Base-by-base conservation (phyloP, 129 eudicot genomes). In the Deinandra increscens region DNA sequence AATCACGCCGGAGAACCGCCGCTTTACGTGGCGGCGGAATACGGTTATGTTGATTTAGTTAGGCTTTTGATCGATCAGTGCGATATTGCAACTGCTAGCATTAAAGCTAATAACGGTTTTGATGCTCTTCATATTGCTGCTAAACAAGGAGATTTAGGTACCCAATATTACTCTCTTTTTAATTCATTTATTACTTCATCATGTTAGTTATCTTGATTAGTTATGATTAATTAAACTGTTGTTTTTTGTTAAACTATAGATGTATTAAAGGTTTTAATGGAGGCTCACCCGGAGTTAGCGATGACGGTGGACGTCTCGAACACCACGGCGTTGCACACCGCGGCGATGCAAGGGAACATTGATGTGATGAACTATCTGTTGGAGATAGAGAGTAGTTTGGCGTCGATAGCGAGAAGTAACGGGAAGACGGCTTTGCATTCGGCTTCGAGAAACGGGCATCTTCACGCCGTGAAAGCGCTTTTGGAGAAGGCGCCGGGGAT, bases 81-180 rank as follows among this genome's bases (percentile, higher is more conserved):
- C 75, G 99, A 94, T 73, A 73, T 91, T 36, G 80, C 70, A 15
- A 70, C 86, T 7, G 99, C 96, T 37, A 89, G 93, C 51, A 90
- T 94, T 70, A 90, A 87, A 58, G 97, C 97, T 3, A 87, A 78
- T 49, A 94, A 87, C 51, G 99, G 99, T 10, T 94, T 84, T 65
- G 99, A 94, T 81, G 96, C 99, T 5, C 85, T 94, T 66, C 99
- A 89, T 48, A 87, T 94, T 80, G 99, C 99, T 80, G 97, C 99
- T 55, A 94, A 94, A 75, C 97, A 87, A 83, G 99, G 99, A 55
- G 92, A 93, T 80, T 80, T 93, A 44, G 98, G 98, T 92, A 81
- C 37, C 6, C 42, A 14, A 38, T 6, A 26, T 53, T 11, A 46
- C n/a, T 9, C 14, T 2, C 3, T 33, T 23, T 7, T 15, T 42